Conservation (phyloP, 257 asterid genomes). For the Nicotiana obtusifolia region DNA sequence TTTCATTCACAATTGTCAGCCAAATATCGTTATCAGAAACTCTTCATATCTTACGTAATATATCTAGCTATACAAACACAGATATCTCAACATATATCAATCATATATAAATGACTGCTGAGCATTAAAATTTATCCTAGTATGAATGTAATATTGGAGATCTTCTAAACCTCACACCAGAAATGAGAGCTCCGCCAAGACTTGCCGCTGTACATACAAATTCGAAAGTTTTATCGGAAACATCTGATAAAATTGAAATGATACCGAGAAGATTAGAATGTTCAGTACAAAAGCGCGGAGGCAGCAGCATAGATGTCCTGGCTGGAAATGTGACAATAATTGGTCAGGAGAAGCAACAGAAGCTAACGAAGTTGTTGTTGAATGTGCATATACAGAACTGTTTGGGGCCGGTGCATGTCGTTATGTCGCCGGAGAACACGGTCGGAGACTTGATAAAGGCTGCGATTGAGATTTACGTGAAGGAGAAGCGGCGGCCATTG, state of each 20-base stretch:
- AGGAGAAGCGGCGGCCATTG: constrained; percentile 60
- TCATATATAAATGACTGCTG: background rate
- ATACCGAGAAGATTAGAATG: background rate
- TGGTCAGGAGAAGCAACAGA: constrained; percentile 17
- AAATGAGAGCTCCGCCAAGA: background rate
- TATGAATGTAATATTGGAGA: background rate
- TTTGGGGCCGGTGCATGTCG: constrained; percentile 47
- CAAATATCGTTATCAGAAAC: background rate
- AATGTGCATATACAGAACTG: constrained; percentile 49
- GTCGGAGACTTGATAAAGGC: constrained; percentile 38
- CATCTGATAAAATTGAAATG: background rate
- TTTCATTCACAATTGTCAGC: background rate
- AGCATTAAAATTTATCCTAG: background rate
- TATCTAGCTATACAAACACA: background rate
- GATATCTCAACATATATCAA: background rate
- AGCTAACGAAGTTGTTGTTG: constrained; percentile 39
- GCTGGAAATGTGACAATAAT: background rate
- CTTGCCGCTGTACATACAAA: background rate
- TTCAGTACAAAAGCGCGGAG: background rate
- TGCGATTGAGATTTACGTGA: constrained; percentile 37
- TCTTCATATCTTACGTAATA: background rate
- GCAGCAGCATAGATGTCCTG: background rate
- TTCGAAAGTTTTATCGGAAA: background rate
- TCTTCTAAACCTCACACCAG: background rate
- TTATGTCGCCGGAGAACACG: constrained; percentile 51